These are phyloP conservation scores for Termitomyces sp. DNA, from an alignment of 768 basidiomycete species.

Conservation along the genomic window DNA sequence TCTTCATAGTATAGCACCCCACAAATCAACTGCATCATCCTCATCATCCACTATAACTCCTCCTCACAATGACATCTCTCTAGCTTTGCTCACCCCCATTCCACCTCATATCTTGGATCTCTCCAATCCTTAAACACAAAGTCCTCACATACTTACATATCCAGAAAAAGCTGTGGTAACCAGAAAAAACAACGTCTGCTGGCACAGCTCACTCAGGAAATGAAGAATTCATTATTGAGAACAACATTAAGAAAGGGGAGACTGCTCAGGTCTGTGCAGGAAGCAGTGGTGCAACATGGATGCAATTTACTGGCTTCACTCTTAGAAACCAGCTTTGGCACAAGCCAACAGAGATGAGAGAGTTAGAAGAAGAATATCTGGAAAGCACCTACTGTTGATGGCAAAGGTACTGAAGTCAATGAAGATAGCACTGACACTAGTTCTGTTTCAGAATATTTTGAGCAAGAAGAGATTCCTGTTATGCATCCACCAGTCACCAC, in stretches of 20 bases:
- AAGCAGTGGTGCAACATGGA: slow-evolving; percentile 32
- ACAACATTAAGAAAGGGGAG: slow-evolving; percentile 56
- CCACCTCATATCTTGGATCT: slow-evolving; percentile 10
- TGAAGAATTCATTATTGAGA: slow-evolving; percentile 67
- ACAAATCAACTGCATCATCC: slow-evolving; percentile 8
- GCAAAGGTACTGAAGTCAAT: not conserved
- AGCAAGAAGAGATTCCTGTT: not conserved
- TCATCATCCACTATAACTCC: slow-evolving; percentile 13
- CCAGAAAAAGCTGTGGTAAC: not conserved
- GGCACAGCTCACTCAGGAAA: slow-evolving; percentile 45
- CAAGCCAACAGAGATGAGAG: not conserved
- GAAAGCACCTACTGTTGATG: not conserved
- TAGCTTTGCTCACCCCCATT: slow-evolving; percentile 32
- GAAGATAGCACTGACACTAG: not conserved
- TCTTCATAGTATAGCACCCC: slow-evolving; percentile 47
- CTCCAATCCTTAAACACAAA: slow-evolving; percentile 4
- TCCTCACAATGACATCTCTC: slow-evolving; percentile 28
- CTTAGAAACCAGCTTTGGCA: not conserved
- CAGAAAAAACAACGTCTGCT: slow-evolving; percentile 24
- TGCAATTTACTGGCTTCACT: not conserved
- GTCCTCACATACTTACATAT: not conserved
- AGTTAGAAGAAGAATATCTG: not conserved
- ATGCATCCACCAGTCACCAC: not conserved
- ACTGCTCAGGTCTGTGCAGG: slow-evolving; percentile 54
- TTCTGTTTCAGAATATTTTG: not conserved